Conservation (phyloP, 441 rosid species). For the Oxalis stricta region DNA sequence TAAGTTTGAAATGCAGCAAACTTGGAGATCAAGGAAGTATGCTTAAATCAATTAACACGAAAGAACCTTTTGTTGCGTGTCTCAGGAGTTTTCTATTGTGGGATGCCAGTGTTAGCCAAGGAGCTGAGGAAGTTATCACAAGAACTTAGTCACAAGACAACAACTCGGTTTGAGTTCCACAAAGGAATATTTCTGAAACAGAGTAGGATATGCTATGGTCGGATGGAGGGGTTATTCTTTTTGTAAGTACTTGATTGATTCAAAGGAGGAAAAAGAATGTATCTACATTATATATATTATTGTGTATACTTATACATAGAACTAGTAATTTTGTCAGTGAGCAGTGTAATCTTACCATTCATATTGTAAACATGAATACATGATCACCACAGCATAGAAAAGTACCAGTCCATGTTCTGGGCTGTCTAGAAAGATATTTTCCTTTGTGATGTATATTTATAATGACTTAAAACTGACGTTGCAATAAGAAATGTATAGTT, state of each 20-base stretch:
- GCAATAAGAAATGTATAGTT: too few species aligned
- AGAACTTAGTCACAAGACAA: constrained; percentile 65
- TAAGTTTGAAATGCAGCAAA: too few species aligned
- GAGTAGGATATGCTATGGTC: background rate
- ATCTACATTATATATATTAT: constrained; percentile 4
- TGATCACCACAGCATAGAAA: too few species aligned
- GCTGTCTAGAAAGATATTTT: too few species aligned
- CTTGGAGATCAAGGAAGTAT: too few species aligned
- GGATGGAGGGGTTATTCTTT: constrained; percentile 5
- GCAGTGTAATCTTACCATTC: too few species aligned
- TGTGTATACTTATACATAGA: constrained; percentile 5
- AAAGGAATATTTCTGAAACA: constrained; percentile 66
- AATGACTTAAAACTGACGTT: too few species aligned
- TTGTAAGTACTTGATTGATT: constrained; percentile 17
- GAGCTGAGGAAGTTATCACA: constrained; percentile 63
- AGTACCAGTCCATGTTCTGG: too few species aligned
- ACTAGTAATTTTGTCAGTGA: constrained; percentile 1
- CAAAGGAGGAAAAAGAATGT: background rate
- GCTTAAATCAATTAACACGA: background rate
- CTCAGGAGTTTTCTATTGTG: constrained; percentile 95
- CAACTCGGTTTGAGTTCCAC: constrained; percentile 81
- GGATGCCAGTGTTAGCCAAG: constrained; percentile 81
- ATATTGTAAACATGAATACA: too few species aligned
- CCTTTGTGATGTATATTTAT: too few species aligned
- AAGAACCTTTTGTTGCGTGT: background rate